Base-by-base conservation (phyloP, 306 rosid species). In the Mimosa bimucronata region DNA sequence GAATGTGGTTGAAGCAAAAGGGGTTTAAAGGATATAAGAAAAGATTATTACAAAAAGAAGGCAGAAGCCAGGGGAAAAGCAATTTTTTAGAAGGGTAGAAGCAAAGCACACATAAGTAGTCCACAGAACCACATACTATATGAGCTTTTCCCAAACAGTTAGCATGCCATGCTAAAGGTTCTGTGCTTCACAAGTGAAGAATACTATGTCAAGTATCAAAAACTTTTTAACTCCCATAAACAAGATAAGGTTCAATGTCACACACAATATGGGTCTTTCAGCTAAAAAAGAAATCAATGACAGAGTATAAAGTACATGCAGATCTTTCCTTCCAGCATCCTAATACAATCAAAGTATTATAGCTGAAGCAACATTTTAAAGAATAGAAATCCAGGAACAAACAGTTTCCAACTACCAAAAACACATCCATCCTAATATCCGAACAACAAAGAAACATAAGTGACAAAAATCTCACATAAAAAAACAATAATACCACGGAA, bases 41-140 rank as follows among this genome's bases (percentile, higher is more conserved):
- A 12, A 10, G 9, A 14, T 61, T 13, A 13, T 4, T 61, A 13
- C 19, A 30, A 62, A 62, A 29, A 7, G 11, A 29, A 15, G 40
- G 68, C 50, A 19, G 29, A 37, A 38, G 50, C 30, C 60, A 40
- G 14, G 15, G 7, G 0, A 3, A 7, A 23, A 38, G 38, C 0
- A 11, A 40, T 68, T 41, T 4, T 23, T 41, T 21, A 23, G 34
- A 68, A 40, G 53, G 53, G 55, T 28, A 61, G 14, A 41, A 40
- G 34, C 78, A 76, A n/a, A 45, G 58, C 76, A 72, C 34, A 48
- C 18, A 44, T 58, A n/a, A 74, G 21, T 41, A 5, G 42, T 34
- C 62, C 48, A 62, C 44, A 70, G 71, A 31, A 8, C 71, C 53
- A n/a, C 66, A 37, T 58, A 18, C 46, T 14, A 57, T 3, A 41